Evolutionary conservation across 805 yeast species (phyloP), one percentile per base, ranked within the genome.

Genomic region (Wickerhamomyces subpelliculosus): DNA sequence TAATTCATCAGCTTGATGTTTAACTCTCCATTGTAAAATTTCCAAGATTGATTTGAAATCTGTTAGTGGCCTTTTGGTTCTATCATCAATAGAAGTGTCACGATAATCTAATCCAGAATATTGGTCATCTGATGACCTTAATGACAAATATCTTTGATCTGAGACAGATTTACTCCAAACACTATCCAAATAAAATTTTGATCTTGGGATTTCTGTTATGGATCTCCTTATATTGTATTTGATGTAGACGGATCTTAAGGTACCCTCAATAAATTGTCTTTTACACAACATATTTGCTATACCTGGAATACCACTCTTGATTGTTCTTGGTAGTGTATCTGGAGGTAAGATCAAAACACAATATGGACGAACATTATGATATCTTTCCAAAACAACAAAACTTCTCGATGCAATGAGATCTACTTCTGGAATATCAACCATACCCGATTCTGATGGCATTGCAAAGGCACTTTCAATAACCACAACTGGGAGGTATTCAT

Each of bases 281-380:
- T 80, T 85, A 61, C 84, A 87, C 51, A 79, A 72, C 83, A 79
- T 85, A 49, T 89, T 93, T 1, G 97, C 97, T 45, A 93, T 83
- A 49, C 93, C 97, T 17, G 86, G 69, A 8, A 96, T 81, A 18
- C 96, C 96, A 58, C 85, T 78, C 48, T 93, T 67, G 52, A 78
- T 67, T 24, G 94, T 81, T 53, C 95, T 75, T 4, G 98, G 96
- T 20, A 93, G 65, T 0, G 88, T 70, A 41, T 85, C 85, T 19
- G 84, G 81, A 20, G 86, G 82, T 1, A 90, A 82, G 3, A 89
- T 80, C 44, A 87, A 54, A 3, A 89, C 80, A 58, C 96, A 88
- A 54, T 81, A 84, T 2, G 89, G 76, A 24, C 93, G 71, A 35
- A 93, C 79, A 41, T 73, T 73, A 54, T 93, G 97, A 47, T 67